phyloP scores from a whole-genome alignment of 2,329 filamentous ascomycete genomes.

The Fusarium piperis region DNA sequence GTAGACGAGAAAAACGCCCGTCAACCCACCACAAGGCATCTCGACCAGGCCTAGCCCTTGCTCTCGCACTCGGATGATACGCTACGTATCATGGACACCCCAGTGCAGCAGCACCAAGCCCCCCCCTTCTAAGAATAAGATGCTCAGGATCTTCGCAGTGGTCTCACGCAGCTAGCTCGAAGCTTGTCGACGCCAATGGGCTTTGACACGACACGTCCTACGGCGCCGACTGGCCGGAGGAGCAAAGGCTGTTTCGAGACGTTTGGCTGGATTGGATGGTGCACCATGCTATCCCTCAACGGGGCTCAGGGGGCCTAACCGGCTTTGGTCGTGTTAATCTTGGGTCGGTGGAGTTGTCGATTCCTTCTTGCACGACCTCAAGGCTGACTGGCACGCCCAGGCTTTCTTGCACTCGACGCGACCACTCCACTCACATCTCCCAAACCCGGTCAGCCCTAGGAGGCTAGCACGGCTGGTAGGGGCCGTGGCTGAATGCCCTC shows the following conservation, averaged over 20 bases:
- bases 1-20: neutral
- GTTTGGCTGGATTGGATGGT: constrained; percentile 8
- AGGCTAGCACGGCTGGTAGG: constrained; percentile 38
- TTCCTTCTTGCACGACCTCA: constrained; percentile 1
- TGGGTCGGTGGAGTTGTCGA: constrained; percentile 9
- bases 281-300: neutral
- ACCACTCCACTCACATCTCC: constrained; percentile 14
- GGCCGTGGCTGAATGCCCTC: constrained; percentile 19
- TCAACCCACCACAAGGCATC: neutral
- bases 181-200: constrained; percentile 15
- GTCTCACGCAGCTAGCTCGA: constrained; percentile 24
- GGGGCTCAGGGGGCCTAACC: constrained; percentile 11
- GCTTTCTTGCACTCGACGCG: neutral
- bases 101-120: neutral
- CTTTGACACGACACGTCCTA: neutral
- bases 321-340: constrained; percentile 25
- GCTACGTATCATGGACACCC: neutral
- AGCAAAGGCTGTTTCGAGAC: constrained; percentile 14
- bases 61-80: neutral
- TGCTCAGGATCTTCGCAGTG: constrained; percentile 18
- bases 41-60: neutral
- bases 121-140: constrained; percentile 20
- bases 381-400: constrained; percentile 30
- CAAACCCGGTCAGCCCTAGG: constrained; percentile 41
- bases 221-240: constrained; percentile 3